phyloP scores from a whole-genome alignment of 306 rosid species.

The Vachellia pachyceras region DNA sequence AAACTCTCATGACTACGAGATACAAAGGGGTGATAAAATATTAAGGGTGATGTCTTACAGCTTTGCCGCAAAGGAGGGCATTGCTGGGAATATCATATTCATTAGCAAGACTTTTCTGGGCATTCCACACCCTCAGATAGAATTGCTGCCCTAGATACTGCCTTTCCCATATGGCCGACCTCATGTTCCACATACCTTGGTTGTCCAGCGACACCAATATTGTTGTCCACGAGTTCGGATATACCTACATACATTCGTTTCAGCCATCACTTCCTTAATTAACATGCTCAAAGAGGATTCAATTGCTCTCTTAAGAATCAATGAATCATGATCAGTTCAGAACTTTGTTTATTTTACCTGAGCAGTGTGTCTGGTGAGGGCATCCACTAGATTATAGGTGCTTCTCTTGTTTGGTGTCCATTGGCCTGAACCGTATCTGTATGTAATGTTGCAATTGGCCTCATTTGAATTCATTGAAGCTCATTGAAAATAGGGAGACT shows the following conservation, averaged over 20 bases:
- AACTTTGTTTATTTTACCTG: conserved; percentile 68
- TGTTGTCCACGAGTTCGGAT: conserved; percentile 84
- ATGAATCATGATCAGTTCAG: not conserved
- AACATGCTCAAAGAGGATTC: not conserved
- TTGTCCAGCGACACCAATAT: conserved; percentile 91
- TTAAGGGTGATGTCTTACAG: conserved; percentile 57
- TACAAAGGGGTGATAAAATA: not conserved
- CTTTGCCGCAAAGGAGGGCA: conserved; percentile 87
- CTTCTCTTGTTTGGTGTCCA: conserved; percentile 71
- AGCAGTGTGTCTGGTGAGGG: conserved; percentile 86
- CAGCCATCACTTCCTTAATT: not conserved
- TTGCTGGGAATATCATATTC: conserved; percentile 84
- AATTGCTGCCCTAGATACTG: conserved; percentile 94
- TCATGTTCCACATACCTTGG: conserved; percentile 98
- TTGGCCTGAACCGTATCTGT: conserved; percentile 81
- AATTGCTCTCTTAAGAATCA: not conserved
- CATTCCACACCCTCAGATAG: conserved; percentile 83
- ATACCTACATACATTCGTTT: conserved; percentile 58
- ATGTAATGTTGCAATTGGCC: conserved; percentile 38
- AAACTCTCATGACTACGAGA: conserved; percentile 61
- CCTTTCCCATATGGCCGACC: conserved; percentile 96
- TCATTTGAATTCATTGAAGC: conserved; percentile 25
- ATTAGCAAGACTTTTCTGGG: conserved; percentile 61
- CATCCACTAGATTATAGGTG: conserved; percentile 81
- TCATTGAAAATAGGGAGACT: not conserved